Conservation (phyloP, 208 protist genomes). For the Trypanosoma vivax region DNA sequence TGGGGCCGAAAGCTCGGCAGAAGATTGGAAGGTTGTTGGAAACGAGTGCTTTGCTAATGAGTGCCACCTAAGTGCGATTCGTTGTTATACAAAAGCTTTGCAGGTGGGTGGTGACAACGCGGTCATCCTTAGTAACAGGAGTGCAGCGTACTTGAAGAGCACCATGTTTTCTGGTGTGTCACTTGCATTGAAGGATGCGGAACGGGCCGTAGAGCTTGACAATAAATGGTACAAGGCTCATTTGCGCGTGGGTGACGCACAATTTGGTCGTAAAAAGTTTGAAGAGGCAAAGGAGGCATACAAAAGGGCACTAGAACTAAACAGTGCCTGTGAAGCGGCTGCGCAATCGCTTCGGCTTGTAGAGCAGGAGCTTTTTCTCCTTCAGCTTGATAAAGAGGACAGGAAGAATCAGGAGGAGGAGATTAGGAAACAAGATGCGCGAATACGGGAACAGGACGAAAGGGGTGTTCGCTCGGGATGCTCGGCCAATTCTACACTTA, state of each 20-base stretch:
- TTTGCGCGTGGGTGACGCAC: conserved; percentile 71
- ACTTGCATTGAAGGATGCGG: conserved; percentile 81
- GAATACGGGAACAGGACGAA: not conserved
- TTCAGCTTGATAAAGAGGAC: conserved; percentile 22
- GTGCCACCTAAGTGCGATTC: conserved; percentile 67
- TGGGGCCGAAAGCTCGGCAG: conserved; percentile 8
- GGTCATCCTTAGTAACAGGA: conserved; percentile 83
- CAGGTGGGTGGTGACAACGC: conserved; percentile 45
- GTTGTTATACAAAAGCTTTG: conserved; percentile 79
- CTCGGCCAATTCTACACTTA: conserved; percentile 7
- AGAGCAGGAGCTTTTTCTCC: conserved; percentile 32
- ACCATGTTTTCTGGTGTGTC: conserved; percentile 58
- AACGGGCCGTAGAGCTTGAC: conserved; percentile 63
- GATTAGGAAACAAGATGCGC: not conserved
- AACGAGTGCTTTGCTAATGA: conserved; percentile 68
- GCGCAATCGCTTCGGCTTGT: conserved; percentile 29
- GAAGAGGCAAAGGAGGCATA: conserved; percentile 74
- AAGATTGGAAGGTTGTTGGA: conserved; percentile 69
- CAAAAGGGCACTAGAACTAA: conserved; percentile 37
- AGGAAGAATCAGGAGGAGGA: conserved; percentile 1
- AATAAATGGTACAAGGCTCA: conserved; percentile 81
- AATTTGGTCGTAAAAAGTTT: conserved; percentile 87
- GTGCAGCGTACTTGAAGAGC: conserved; percentile 75
- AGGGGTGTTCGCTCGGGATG: conserved; percentile 1
- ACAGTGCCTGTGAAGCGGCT: conserved; percentile 41